Conservation (phyloP, 2,329 filamentous ascomycete genomes). For the Chaetothyriales sp. region DNA sequence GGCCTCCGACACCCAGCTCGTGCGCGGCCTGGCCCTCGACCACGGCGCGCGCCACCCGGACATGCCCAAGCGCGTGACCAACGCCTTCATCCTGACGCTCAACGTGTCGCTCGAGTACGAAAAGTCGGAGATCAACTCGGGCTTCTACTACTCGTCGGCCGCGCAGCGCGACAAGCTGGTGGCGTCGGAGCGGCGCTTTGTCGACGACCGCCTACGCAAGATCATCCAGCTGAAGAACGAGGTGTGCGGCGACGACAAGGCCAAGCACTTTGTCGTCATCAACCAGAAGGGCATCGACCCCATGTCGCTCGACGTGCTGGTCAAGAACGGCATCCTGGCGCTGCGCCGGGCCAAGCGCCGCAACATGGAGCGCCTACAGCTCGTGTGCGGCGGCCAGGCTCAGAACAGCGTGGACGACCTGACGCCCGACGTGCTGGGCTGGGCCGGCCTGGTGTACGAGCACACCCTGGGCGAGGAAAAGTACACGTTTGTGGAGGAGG, state of each 20-base stretch:
- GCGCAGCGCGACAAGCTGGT: constrained; percentile 97
- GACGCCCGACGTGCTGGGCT: constrained; percentile 74
- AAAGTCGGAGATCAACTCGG: constrained; percentile 97
- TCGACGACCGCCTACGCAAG: constrained; percentile 91
- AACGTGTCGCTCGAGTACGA: constrained; percentile 98
- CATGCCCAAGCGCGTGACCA: constrained; percentile 93
- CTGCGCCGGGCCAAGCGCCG: constrained; percentile 88
- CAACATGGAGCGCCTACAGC: constrained; percentile 96
- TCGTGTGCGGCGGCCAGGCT: constrained; percentile 78
- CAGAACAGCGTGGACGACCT: constrained; percentile 97
- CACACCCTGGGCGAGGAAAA: constrained; percentile 97
- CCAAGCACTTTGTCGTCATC: constrained; percentile 93
- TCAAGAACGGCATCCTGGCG: constrained; percentile 95
- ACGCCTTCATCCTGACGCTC: constrained; percentile 85
- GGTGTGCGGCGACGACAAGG: constrained; percentile 82
- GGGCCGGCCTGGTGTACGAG: constrained; percentile 94
- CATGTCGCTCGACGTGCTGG: constrained; percentile 83
- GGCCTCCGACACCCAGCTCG: constrained; percentile 89
- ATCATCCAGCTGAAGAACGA: constrained; percentile 97
- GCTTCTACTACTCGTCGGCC: constrained; percentile 96
- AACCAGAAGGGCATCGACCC: constrained; percentile 99
- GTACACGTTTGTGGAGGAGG: constrained; percentile 96
- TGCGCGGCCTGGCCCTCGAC: constrained; percentile 81
- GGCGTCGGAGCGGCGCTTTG: constrained; percentile 88
- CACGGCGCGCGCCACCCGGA: constrained; percentile 94